Evolutionary conservation across 163 green algal species (phyloP), one percentile per base, ranked within the genome.

Genomic region (Chlorella variabilis): DNA sequence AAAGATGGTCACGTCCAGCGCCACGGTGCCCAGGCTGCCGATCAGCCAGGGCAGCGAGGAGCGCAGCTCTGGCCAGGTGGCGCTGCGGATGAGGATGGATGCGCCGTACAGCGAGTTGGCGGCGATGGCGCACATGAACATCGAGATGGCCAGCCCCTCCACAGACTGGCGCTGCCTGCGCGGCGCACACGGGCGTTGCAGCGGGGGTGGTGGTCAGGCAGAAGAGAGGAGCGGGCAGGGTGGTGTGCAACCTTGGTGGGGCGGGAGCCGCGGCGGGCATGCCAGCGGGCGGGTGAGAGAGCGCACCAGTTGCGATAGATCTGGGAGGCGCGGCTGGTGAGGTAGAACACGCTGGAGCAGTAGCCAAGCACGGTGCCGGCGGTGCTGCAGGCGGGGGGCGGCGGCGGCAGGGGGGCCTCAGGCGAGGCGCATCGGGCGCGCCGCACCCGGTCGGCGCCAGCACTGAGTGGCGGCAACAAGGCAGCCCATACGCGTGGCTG

Each of bases 271-370:
- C n/a, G n/a, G n/a, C n/a, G n/a, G n/a, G n/a, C n/a, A n/a, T n/a
- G n/a, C n/a, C n/a, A n/a, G n/a, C n/a, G n/a, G n/a, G n/a, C n/a
- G n/a, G n/a, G n/a, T n/a, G n/a, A n/a, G n/a, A n/a, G n/a, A n/a
- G n/a, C n/a, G n/a, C n/a, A n/a, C n/a, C 77, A 83, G 86, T 98
- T 99, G 71, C 94, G 94, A 33, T 83, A 80, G 36, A 99, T 95
- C 89, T 99, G 96, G 36, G 89, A 93, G 15, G 97, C 0, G 7
- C 96, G 90, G 21, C 85, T 93, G 34, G 73, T 80, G 31, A 99
- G 87, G 87, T 99, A 99, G 71, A 98, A 91, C 29, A 91, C 77
- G 15, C 82, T 91, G n/a, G 91, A 95, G 36, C 89, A 73, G 75
- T 93, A 98, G 33, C 92, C 94, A 48, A 97, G 78, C 27, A 80